These are phyloP conservation scores for Lactifluus rugatus DNA, from an alignment of 768 basidiomycete species.

Conservation along the genomic window DNA sequence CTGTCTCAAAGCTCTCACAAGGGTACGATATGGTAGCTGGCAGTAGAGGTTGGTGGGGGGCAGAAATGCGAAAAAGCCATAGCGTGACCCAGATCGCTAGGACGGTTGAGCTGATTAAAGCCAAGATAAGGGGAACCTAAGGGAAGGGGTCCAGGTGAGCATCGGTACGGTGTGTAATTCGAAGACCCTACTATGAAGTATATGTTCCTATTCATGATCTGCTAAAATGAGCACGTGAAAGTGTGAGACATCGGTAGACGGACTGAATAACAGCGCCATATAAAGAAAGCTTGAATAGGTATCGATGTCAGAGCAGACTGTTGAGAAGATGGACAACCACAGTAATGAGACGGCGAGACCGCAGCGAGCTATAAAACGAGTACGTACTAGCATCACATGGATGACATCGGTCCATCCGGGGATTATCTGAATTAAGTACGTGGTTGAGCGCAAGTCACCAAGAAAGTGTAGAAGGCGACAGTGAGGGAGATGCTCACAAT, in stretches of 20 bases:
- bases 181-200: conserved; percentile 1
- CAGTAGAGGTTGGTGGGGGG: no score
- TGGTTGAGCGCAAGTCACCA: background rate
- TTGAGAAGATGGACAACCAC: background rate
- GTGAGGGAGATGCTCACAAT: background rate
- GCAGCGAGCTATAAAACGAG: background rate
- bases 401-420: conserved; percentile 1
- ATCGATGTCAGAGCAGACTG: background rate
- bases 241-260: background rate
- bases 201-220: conserved; percentile 6
- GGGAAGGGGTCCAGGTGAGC: background rate
- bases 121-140: conserved; percentile 1
- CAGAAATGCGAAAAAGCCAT: background rate
- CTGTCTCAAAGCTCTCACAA: conserved; percentile 1
- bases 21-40: background rate
- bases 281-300: conserved; percentile 11
- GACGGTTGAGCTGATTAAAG: background rate
- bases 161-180: background rate
- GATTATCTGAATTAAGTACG: background rate
- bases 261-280: conserved; percentile 9
- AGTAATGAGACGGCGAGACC: background rate
- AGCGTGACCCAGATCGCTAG: background rate
- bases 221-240: background rate
- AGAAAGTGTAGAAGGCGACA: background rate
- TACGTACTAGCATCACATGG: conserved; percentile 8